These are phyloP conservation scores for Sporothrix globosa DNA, from an alignment of 2,329 filamentous ascomycete species.

Conservation along the genomic window DNA sequence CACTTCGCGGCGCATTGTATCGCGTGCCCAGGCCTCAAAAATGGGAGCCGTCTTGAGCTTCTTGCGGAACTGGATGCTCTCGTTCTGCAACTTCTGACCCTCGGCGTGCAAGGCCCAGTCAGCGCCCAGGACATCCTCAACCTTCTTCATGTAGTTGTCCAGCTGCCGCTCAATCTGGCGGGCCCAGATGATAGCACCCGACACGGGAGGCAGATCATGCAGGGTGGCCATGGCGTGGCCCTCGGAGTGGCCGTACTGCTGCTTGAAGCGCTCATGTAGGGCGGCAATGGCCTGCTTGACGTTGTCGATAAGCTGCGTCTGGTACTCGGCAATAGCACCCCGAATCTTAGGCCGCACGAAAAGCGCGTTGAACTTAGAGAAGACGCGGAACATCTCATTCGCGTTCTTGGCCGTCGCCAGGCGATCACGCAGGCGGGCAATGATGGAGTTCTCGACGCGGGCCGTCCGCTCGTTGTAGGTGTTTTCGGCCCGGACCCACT, in stretches of 20 bases:
- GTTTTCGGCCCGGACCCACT: constrained; percentile 92
- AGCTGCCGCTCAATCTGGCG: constrained; percentile 96
- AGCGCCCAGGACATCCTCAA: constrained; percentile 94
- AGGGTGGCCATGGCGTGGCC: constrained; percentile 98
- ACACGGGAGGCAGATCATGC: constrained; percentile 91
- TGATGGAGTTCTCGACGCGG: constrained; percentile 97
- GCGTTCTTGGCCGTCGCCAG: constrained; percentile 94
- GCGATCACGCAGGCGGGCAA: constrained; percentile 87
- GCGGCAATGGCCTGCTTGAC: constrained; percentile 94
- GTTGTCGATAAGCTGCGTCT: constrained; percentile 96
- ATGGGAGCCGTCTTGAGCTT: constrained; percentile 94
- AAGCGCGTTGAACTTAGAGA: constrained; percentile 98
- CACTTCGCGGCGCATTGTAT: constrained; percentile 85
- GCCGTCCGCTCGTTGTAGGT: constrained; percentile 97
- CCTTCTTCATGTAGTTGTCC: constrained; percentile 96
- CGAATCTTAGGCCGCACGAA: constrained; percentile 99
- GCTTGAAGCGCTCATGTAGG: constrained; percentile 96
- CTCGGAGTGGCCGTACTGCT: constrained; percentile 97
- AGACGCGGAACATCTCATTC: constrained; percentile 99
- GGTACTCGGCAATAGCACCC: constrained; percentile 95
- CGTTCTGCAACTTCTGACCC: constrained; percentile 87
- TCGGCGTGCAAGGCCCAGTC: constrained; percentile 95
- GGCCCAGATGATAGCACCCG: constrained; percentile 96
- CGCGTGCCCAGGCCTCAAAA: constrained; percentile 92
- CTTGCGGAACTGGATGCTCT: constrained; percentile 91